Evolutionary conservation across 1,284 basidiomycete species (phyloP), one percentile per base, ranked within the genome.

Genomic region (Papiliotrema flavescens): DNA sequence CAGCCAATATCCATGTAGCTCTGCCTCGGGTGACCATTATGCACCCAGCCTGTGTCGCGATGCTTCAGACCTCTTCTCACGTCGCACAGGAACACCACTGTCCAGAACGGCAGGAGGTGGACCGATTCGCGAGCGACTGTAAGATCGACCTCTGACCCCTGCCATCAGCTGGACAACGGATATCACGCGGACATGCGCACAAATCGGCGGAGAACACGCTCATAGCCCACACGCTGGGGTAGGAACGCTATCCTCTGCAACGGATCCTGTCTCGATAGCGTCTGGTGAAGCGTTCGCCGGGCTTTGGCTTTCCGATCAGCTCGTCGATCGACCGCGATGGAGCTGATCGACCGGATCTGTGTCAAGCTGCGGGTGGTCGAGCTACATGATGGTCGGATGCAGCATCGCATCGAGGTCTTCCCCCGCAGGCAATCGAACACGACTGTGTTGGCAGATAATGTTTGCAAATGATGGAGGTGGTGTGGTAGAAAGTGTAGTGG

Each of bases 31-130:
- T n/a, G 20, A 44, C 24, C 46, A 15, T n/a, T 19, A 8, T 15
- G 20, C 32, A 9, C 52, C 19, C 36, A 54, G 9, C 47, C 47
- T 34, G 22, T 20, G 3, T 43, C 41, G 3, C 20, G 36, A 23
- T 26, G 23, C 47, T 49, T 41, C 23, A 24, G 26, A 7, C 35
- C 39, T 5, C 51, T 26, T 22, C 37, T 35, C 14, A 40, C 36
- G 39, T 53, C 26, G 37, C 28, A 54, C 15, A 51, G 26, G 34
- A 51, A 51, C 15, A 41, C 15, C 4, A 59, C 35, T 2, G 51
- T 56, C 50, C 53, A 63, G 42, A 59, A 61, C 14, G 62, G 62
- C 6, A 63, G 19, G 2, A 63, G 51, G 20, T 63, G 34, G 7
- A 32, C 39, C 15, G 45, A n/a, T 13, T 35, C 23, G 6, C 11